A percentile compares a stretch with the other conserved stretches of the same genome.
These are phyloP conservation scores for Serendipita sp. DNA, from an alignment of 768 basidiomycete species.

Conservation along the genomic window DNA sequence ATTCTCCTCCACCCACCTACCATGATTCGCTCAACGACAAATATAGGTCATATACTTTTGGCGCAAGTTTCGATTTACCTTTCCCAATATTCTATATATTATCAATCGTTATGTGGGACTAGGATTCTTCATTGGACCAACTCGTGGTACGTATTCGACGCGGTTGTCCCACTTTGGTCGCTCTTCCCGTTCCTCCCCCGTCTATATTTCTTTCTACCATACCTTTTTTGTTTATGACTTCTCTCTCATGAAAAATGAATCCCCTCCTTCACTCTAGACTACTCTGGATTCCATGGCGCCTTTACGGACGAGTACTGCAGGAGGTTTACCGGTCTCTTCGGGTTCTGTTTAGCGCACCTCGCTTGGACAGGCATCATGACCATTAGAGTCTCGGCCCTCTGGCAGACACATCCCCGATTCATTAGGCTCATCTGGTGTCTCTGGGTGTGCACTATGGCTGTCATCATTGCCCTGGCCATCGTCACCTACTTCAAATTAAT, in stretches of 20 bases:
- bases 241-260: no score
- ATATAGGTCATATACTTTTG: neutral
- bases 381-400: neutral
- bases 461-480: neutral
- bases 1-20: no score
- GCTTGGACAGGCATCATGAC: neutral
- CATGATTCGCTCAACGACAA: no score
- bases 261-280: neutral
- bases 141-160: no score
- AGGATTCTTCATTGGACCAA: neutral
- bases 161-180: no score
- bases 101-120: neutral
- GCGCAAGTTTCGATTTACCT: neutral
- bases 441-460: neutral
- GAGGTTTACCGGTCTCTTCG: neutral
- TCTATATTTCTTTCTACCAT: neutral
- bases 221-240: no score
- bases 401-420: neutral
- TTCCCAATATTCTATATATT: neutral
- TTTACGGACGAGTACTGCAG: neutral
- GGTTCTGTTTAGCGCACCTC: neutral
- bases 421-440: constrained; percentile 1
- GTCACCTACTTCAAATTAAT: neutral
- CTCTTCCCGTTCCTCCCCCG: no score
- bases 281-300: neutral